Evolutionary conservation across 805 yeast species (phyloP).

Genomic region (Nadsonia fulvescens): DNA sequence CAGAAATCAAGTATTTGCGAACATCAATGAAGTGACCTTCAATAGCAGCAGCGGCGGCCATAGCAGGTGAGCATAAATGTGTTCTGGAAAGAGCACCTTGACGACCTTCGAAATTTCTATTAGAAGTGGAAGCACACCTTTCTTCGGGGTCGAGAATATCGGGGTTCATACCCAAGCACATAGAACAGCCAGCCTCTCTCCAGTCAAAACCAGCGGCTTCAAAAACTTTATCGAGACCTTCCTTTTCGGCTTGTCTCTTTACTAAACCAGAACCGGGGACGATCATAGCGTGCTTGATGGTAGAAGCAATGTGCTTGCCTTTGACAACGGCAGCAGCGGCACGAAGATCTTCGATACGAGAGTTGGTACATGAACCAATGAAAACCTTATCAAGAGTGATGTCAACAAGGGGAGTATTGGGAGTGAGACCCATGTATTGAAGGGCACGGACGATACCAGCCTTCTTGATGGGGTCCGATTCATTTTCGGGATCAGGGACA

Average conservation of each 20-base stretch:
- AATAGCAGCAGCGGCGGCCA: conserved; percentile 98
- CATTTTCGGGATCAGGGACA: conserved; percentile 77
- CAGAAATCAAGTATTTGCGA: conserved; percentile 53
- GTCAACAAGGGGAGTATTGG: conserved; percentile 65
- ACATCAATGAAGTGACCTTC: conserved; percentile 82
- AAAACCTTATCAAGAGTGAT: conserved; percentile 80
- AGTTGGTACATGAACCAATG: conserved; percentile 95
- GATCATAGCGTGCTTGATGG: conserved; percentile 66
- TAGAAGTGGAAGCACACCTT: conserved; percentile 96
- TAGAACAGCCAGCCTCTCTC: conserved; percentile 99
- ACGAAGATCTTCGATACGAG: conserved; percentile 91
- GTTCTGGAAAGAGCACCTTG: conserved; percentile 95
- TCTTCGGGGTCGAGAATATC: conserved; percentile 89
- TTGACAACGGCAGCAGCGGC: conserved; percentile 87
- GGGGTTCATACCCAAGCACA: conserved; percentile 99
- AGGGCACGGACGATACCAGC: conserved; percentile 85
- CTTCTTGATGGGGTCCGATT: conserved; percentile 44
- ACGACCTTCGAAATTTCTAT: conserved; percentile 97
- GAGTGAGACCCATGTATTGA: conserved; percentile 73
- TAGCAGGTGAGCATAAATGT: conserved; percentile 95
- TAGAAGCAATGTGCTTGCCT: conserved; percentile 73
- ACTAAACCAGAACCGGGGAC: conserved; percentile 98
- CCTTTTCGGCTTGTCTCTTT: conserved; percentile 82
- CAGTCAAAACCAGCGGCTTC: conserved; percentile 89
- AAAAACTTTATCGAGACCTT: conserved; percentile 85